Evolutionary conservation across 1,284 basidiomycete species (phyloP).

Genomic region (Trametes versicolor): DNA sequence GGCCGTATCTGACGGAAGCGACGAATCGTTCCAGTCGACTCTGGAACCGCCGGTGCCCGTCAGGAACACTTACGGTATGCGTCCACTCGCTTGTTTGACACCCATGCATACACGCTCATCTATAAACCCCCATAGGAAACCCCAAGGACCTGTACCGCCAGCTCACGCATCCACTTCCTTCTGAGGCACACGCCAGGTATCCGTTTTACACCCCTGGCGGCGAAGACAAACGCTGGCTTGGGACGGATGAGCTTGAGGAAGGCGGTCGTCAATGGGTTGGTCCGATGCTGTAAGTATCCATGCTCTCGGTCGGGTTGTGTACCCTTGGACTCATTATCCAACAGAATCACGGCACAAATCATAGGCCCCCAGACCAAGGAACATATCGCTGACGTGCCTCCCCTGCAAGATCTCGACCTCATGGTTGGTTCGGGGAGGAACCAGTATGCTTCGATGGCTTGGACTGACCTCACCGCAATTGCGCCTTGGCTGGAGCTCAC

Average conservation of each 20-base stretch:
- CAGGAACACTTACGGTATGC: constrained; percentile 22
- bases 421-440: constrained; percentile 57
- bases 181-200: constrained; percentile 64
- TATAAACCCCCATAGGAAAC: constrained; percentile 20
- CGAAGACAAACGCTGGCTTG: constrained; percentile 71
- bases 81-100: background rate
- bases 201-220: constrained; percentile 78
- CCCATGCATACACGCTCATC: constrained; percentile 4
- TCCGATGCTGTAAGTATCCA: constrained; percentile 64
- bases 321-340: background rate
- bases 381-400: constrained; percentile 45
- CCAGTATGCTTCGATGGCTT: constrained; percentile 75
- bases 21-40: constrained; percentile 24
- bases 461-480: constrained; percentile 72
- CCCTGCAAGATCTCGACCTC: constrained; percentile 60
- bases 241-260: constrained; percentile 61
- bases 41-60: constrained; percentile 16
- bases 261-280: constrained; percentile 79
- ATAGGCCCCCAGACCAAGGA: constrained; percentile 55
- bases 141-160: constrained; percentile 44
- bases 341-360: constrained; percentile 74
- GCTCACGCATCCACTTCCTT: constrained; percentile 66
- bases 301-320: constrained; percentile 6
- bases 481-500: constrained; percentile 82
- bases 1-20: constrained; percentile 32